A percentile compares a stretch with the other conserved stretches of the same genome.
phyloP scores from a whole-genome alignment of 1,139 yeast species.

The Sugiyamaella novakii region DNA sequence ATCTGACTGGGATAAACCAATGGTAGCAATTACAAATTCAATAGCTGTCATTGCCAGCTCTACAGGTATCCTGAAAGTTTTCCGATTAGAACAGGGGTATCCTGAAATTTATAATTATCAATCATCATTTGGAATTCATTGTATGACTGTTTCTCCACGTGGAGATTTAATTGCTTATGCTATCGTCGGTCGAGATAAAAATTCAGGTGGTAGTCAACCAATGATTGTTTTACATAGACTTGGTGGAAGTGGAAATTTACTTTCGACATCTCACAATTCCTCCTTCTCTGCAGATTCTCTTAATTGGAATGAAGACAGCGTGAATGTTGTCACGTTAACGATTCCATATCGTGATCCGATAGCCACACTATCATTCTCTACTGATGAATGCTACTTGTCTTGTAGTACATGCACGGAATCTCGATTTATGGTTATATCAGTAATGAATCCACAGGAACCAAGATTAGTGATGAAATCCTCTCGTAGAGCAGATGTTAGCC shows the following conservation, averaged over 20 bases:
- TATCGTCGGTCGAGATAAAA: conserved; percentile 74
- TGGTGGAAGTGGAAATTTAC: conserved; percentile 20
- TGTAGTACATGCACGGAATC: conserved; percentile 87
- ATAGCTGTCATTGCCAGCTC: conserved; percentile 73
- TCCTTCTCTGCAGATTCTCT: conserved; percentile 17
- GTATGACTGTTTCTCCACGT: conserved; percentile 68
- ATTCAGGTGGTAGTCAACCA: conserved; percentile 75
- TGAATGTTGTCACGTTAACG: conserved; percentile 65
- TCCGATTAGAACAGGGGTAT: conserved; percentile 59
- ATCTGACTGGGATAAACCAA: conserved; percentile 58
- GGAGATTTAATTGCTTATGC: conserved; percentile 76
- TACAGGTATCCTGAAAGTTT: conserved; percentile 66
- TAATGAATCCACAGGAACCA: conserved; percentile 67
- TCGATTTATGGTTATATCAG: conserved; percentile 71
- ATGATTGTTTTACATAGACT: conserved; percentile 63
- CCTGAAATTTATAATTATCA: conserved; percentile 66
- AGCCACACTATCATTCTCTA: conserved; percentile 68
- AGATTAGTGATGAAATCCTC: conserved; percentile 67
- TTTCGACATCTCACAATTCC: conserved; percentile 17
- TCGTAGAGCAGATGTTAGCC: conserved; percentile 59
- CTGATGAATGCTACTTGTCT: conserved; percentile 66
- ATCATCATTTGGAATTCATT: conserved; percentile 75
- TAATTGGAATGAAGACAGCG: conserved; percentile 17
- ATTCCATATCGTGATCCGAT: conserved; percentile 87
- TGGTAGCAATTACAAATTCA: conserved; percentile 64